Evolutionary conservation across 1,284 basidiomycete species (phyloP).

Genomic region (Pulveroboletus sp.): DNA sequence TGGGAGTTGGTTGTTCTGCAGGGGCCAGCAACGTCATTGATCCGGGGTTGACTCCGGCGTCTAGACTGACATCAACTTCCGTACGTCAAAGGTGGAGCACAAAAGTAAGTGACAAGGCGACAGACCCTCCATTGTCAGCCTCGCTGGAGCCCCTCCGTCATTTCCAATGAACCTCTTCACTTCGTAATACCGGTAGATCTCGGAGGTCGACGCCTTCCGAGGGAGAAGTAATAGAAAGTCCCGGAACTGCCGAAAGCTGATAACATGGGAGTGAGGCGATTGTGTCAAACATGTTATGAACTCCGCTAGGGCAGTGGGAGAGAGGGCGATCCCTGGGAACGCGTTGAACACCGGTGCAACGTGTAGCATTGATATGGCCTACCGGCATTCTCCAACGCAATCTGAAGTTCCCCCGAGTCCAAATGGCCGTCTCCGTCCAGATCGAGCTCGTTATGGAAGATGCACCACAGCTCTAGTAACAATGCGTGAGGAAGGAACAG

Average conservation of each 20-base stretch:
- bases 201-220: conserved; percentile 72
- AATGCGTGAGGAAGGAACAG: conserved; percentile 20
- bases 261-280: conserved; percentile 61
- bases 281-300: conserved; percentile 78
- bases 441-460: conserved; percentile 87
- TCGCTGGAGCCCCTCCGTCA: conserved; percentile 73
- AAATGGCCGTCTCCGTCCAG: conserved; percentile 81
- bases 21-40: conserved; percentile 22
- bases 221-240: conserved; percentile 89
- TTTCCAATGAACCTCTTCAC: conserved; percentile 70
- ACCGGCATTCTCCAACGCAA: conserved; percentile 75
- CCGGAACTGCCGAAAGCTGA: conserved; percentile 85
- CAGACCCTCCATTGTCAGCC: conserved; percentile 85
- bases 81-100: conserved; percentile 25
- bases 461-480: conserved; percentile 75
- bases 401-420: conserved; percentile 67
- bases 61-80: conserved; percentile 70
- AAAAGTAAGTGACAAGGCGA: conserved; percentile 18
- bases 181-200: conserved; percentile 88
- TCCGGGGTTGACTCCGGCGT: conserved; percentile 64
- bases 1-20: conserved; percentile 33
- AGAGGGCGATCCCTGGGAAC: conserved; percentile 63
- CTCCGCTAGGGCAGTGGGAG: conserved; percentile 64
- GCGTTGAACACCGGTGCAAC: conserved; percentile 17
- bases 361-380: conserved; percentile 28